Evolutionary conservation across 331 rosid species (phyloP).

Genomic region (Acacia pycnantha): DNA sequence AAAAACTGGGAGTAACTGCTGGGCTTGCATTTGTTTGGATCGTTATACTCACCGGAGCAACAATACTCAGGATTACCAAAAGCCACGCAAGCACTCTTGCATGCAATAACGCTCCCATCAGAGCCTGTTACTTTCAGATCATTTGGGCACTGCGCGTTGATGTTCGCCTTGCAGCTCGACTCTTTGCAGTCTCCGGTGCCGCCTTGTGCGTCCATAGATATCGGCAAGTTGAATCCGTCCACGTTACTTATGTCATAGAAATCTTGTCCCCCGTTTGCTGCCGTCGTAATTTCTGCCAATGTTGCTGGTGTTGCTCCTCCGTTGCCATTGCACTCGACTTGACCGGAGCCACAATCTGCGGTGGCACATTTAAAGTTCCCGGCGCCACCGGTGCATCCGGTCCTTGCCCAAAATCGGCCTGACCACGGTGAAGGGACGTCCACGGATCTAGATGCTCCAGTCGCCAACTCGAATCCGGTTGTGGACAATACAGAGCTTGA

Average conservation of each 20-base stretch:
- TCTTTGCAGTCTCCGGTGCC: constrained; percentile 38
- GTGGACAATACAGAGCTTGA: constrained; percentile 15
- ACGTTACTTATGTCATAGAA: constrained; percentile 46
- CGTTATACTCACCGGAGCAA: constrained; percentile 25
- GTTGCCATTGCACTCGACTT: constrained; percentile 31
- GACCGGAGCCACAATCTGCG: constrained; percentile 41
- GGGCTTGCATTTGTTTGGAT: constrained; percentile 37
- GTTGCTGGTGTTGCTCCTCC: constrained; percentile 35
- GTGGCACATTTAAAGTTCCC: constrained; percentile 36
- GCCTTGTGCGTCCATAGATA: constrained; percentile 44
- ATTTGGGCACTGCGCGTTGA: constrained; percentile 32
- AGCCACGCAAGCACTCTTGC: constrained; percentile 67
- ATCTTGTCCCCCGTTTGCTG: constrained; percentile 32
- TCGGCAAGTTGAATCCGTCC: constrained; percentile 64
- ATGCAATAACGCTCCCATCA: constrained; percentile 46
- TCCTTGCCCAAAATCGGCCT: constrained; percentile 43
- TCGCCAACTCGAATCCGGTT: constrained; percentile 36
- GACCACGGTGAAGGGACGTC: constrained; percentile 40
- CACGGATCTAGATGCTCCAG: background rate
- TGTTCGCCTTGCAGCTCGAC: constrained; percentile 36
- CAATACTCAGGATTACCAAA: constrained; percentile 42
- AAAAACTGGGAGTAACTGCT: constrained; percentile 33
- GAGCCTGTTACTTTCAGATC: constrained; percentile 27
- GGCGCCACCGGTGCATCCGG: constrained; percentile 21
- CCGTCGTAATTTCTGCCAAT: constrained; percentile 28